Evolutionary conservation across 2,329 filamentous ascomycete species (phyloP).

Genomic region (Exophiala lecanii-corni): DNA sequence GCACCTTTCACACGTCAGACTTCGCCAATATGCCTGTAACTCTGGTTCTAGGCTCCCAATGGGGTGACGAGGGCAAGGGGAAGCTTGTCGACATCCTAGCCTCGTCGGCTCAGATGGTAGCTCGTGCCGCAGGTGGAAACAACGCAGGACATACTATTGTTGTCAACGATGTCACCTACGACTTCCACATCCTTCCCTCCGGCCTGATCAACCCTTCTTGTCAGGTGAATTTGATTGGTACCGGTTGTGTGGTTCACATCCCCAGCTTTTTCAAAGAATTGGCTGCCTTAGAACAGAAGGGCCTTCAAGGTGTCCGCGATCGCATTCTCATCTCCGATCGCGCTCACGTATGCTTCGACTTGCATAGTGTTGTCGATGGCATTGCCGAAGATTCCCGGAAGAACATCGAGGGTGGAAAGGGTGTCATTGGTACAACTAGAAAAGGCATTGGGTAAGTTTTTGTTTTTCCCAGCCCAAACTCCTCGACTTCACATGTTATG

Average conservation of each 20-base stretch:
- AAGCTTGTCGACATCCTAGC: conserved; percentile 47
- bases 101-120: conserved; percentile 41
- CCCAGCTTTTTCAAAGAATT: conserved; percentile 47
- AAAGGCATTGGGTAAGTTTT: conserved; percentile 43
- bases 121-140: conserved; percentile 44
- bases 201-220: conserved; percentile 42
- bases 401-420: conserved; percentile 32
- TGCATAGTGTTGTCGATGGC: conserved; percentile 44
- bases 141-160: conserved; percentile 48
- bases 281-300: conserved; percentile 40
- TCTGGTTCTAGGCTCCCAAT: conserved; percentile 44
- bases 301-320: conserved; percentile 36
- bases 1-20: not conserved
- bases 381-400: conserved; percentile 40
- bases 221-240: conserved; percentile 43
- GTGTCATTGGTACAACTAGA: conserved; percentile 45
- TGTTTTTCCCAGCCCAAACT: no score
- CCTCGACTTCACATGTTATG: no score
- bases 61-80: conserved; percentile 48
- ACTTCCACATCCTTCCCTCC: conserved; percentile 47
- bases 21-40: conserved; percentile 32
- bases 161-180: conserved; percentile 42
- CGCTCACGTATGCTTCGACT: conserved; percentile 42
- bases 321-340: conserved; percentile 45
- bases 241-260: conserved; percentile 45